Conservation (phyloP, 2,329 filamentous ascomycete species). For the Plenodomus biglobosus region DNA sequence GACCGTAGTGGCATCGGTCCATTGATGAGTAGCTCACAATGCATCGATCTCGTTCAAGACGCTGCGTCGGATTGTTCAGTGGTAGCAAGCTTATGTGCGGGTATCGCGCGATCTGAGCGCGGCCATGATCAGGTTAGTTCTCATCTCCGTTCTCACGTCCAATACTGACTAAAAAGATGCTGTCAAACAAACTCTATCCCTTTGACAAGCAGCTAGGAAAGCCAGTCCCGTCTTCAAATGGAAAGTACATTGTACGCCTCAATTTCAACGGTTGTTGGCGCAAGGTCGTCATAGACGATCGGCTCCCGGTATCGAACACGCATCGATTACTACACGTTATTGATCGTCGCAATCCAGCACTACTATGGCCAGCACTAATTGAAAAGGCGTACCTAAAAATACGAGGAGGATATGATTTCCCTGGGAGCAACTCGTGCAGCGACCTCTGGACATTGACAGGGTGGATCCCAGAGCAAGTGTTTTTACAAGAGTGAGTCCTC, state of each 20-base stretch:
- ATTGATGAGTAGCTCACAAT: constrained; percentile 59
- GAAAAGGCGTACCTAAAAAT: constrained; percentile 98
- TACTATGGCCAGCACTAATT: constrained; percentile 88
- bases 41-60: constrained; percentile 88
- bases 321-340: constrained; percentile 80
- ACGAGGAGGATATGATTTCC: constrained; percentile 94
- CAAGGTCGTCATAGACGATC: constrained; percentile 84
- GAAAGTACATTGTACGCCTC: constrained; percentile 89
- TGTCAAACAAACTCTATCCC: constrained; percentile 74
- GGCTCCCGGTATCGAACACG: constrained; percentile 75
- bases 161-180: constrained; percentile 55
- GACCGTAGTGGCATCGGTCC: constrained; percentile 41
- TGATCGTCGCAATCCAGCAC: constrained; percentile 76
- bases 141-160: background rate
- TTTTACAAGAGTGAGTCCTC: constrained; percentile 68
- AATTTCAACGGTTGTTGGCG: constrained; percentile 95
- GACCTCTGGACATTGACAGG: constrained; percentile 91
- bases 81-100: constrained; percentile 89
- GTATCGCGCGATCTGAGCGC: constrained; percentile 67
- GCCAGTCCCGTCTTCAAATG: constrained; percentile 70
- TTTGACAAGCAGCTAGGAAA: constrained; percentile 59
- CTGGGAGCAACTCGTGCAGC: constrained; percentile 94
- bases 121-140: constrained; percentile 66
- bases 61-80: constrained; percentile 96
- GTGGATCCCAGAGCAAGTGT: constrained; percentile 96